Evolutionary conservation across 495 filamentous ascomycete genomes (phyloP), one percentile per base, ranked within the genome.

Genomic region (Xylaria longipes): DNA sequence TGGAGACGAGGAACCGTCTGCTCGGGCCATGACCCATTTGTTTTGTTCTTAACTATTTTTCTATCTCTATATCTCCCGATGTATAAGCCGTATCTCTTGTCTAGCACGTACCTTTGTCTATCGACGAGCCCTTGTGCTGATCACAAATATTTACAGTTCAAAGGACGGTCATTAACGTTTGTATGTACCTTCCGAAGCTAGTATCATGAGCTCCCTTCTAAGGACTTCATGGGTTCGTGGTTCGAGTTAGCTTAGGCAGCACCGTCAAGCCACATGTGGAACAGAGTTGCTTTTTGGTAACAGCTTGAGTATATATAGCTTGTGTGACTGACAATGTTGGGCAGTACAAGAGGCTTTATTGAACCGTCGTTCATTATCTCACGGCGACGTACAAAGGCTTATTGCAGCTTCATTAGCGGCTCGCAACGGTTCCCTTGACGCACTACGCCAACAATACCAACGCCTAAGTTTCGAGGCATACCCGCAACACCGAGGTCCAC

Each of bases 391-490:
- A 14, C 45, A 65, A n/a, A 45, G 45, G 6, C 63, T 65, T 25
- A 65, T 65, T 2, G 63, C 63, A 52, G 63, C 63, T 5, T 80
- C 77, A n/a, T 76, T 80, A 54, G 78, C 80, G n/a, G 79, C 80
- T 3, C 75, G 79, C 0, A 74, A 80, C 17, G 76, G 79, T 25
- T 76, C 73, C 73, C 74, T 82, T 41, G 74, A 76, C 29, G 80
- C 79, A 4, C 72, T 82, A n/a, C 74, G 75, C 1, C 79, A 82
- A 25, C 80, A 82, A 63, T 79, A 80, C 65, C 74, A 76, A 45
- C 79, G 80, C 15, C 62, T 82, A 11, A 76, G 78, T 15, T 57
- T 72, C 17, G 48, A 73, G 0, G 60, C 73, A 12, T 69, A 70
- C 14, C 35, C 54, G 20, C 56, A 41, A 25, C 74, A 15, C n/a